Evolutionary conservation across 495 filamentous ascomycete genomes (phyloP).

Genomic region (Podospora pseudopauciseta): DNA sequence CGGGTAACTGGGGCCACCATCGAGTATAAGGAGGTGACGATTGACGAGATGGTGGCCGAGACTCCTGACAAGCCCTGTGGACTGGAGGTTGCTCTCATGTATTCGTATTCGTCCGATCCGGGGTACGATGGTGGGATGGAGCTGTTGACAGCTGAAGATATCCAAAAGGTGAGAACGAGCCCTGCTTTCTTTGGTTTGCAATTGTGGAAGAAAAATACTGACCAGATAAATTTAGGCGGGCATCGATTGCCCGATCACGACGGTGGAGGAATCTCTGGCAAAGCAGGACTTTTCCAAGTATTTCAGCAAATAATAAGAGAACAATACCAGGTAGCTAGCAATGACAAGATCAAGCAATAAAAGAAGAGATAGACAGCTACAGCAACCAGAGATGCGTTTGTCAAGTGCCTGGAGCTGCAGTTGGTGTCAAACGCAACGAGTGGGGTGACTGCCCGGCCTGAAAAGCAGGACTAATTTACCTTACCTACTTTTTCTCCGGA

Average conservation of each 20-base stretch:
- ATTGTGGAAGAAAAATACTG: slow-evolving; percentile 2
- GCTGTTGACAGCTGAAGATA: slow-evolving; percentile 37
- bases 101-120: slow-evolving; percentile 34
- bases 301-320: slow-evolving; percentile 13
- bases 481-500: background rate
- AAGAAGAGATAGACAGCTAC: background rate
- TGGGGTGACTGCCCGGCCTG: too few species aligned
- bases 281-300: slow-evolving; percentile 27
- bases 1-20: slow-evolving; percentile 23
- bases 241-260: slow-evolving; percentile 37
- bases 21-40: slow-evolving; percentile 34
- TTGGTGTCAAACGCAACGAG: background rate
- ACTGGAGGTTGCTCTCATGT: slow-evolving; percentile 40
- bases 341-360: too few species aligned
- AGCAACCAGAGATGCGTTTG: background rate
- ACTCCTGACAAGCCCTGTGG: slow-evolving; percentile 33
- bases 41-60: slow-evolving; percentile 35
- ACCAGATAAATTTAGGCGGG: slow-evolving; percentile 22
- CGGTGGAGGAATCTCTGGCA: slow-evolving; percentile 27
- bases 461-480: background rate
- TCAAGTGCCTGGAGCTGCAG: background rate
- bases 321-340: background rate
- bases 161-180: slow-evolving; percentile 34
- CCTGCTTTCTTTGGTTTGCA: background rate
- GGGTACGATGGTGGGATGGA: slow-evolving; percentile 42